Evolutionary conservation across 1,139 yeast species (phyloP).

Genomic region (Pichiaceae sp.): DNA sequence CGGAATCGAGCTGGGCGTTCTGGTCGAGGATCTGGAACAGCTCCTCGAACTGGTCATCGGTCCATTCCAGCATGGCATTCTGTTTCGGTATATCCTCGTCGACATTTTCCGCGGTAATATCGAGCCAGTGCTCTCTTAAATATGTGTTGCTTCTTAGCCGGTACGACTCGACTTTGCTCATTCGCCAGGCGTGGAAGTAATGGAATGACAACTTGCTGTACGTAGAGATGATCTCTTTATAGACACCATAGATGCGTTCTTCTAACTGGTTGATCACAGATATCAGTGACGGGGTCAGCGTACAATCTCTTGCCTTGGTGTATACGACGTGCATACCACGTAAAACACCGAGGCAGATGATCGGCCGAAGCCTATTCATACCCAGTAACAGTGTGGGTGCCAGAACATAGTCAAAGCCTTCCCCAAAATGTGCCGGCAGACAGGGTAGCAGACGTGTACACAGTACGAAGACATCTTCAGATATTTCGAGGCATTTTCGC

Average conservation of each 20-base stretch:
- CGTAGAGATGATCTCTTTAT: conserved; percentile 9
- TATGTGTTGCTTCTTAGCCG: conserved; percentile 4
- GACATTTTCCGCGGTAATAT: background rate
- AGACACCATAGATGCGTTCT: background rate
- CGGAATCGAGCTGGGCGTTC: background rate
- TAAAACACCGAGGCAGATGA: conserved; percentile 3
- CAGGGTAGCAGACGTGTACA: conserved; percentile 1
- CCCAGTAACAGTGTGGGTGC: conserved; percentile 28
- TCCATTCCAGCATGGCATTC: background rate
- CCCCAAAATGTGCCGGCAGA: conserved; percentile 11
- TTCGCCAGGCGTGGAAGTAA: conserved; percentile 45
- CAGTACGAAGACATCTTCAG: background rate
- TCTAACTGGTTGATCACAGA: background rate
- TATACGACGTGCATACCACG: background rate
- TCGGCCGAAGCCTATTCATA: conserved; percentile 4
- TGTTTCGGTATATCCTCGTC: background rate
- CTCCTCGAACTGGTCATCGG: background rate
- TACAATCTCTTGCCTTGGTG: background rate
- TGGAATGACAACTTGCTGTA: conserved; percentile 33
- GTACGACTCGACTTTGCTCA: conserved; percentile 26
- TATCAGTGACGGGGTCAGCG: background rate
- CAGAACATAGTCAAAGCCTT: conserved; percentile 31
- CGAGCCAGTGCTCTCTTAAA: background rate
- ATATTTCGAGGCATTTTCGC: background rate
- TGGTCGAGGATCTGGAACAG: background rate